phyloP scores from a whole-genome alignment of 495 filamentous ascomycete species.

The Lasiosphaeria ovina region DNA sequence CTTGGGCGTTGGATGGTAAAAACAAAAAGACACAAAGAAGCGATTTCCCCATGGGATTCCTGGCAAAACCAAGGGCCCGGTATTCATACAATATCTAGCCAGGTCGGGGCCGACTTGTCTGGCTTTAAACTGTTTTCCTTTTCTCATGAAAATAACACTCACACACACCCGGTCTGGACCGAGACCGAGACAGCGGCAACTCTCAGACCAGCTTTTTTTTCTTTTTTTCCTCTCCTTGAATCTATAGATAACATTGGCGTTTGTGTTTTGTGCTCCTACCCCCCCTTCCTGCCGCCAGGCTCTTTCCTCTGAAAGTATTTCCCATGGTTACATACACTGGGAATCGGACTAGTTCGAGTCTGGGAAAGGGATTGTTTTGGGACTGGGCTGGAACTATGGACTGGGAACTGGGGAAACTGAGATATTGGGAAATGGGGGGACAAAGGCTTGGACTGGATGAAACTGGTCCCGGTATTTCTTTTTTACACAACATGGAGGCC shows the following conservation, averaged over 20 bases:
- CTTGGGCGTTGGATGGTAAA: conserved; percentile 16
- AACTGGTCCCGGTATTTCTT: too few relatives aligned
- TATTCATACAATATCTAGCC: background rate
- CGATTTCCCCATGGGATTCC: conserved; percentile 13
- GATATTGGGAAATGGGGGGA: too few relatives aligned
- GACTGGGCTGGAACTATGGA: too few relatives aligned
- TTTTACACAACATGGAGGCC: too few relatives aligned
- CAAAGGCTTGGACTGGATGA: too few relatives aligned
- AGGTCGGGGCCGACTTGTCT: background rate
- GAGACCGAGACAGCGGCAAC: background rate
- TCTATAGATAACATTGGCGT: conserved; percentile 4
- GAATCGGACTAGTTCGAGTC: too few relatives aligned
- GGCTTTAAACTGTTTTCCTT: conserved; percentile 1
- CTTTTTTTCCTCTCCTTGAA: background rate
- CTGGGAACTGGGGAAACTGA: too few relatives aligned
- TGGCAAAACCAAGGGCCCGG: background rate
- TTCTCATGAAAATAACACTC: background rate
- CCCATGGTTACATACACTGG: too few relatives aligned
- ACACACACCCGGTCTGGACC: background rate
- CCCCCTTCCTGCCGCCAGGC: too few relatives aligned
- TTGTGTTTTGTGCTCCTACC: background rate
- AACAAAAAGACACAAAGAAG: conserved; percentile 17
- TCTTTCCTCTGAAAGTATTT: too few relatives aligned
- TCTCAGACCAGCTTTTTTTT: background rate
- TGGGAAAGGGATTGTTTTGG: too few relatives aligned